A percentile compares a stretch with the other conserved stretches of the same genome.
Conservation (phyloP, 2,329 filamentous ascomycete species). For the Diaporthe citriasiana region DNA sequence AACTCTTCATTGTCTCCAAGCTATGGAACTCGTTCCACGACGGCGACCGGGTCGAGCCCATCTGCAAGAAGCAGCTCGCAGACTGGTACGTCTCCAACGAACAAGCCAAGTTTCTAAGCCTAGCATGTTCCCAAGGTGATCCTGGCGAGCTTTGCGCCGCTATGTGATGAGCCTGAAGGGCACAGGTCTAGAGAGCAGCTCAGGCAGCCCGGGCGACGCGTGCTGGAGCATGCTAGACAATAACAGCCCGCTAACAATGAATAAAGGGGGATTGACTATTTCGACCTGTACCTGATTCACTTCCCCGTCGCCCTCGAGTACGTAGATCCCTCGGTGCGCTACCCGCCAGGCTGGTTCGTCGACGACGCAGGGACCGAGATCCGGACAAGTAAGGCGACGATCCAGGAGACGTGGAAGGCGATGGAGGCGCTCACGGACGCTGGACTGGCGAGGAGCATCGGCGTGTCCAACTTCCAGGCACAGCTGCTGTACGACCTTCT, state of each 20-base stretch:
- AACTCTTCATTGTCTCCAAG: constrained; percentile 94
- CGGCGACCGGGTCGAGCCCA: constrained; percentile 80
- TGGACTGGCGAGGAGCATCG: constrained; percentile 80
- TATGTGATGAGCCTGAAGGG: background rate
- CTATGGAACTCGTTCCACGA: constrained; percentile 96
- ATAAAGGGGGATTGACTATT: constrained; percentile 78
- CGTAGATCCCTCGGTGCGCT: constrained; percentile 82
- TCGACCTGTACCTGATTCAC: constrained; percentile 91
- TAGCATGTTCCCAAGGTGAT: background rate
- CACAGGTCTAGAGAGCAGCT: background rate
- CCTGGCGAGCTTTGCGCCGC: background rate
- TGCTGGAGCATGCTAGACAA: background rate
- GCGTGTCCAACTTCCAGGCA: constrained; percentile 86
- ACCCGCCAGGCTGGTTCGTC: constrained; percentile 82
- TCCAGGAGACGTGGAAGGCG: constrained; percentile 86
- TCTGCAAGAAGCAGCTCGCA: constrained; percentile 81
- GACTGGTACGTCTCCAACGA: constrained; percentile 68
- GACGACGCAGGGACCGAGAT: constrained; percentile 73
- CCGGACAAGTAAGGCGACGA: constrained; percentile 75
- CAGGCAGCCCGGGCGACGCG: background rate
- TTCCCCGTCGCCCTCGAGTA: constrained; percentile 91
- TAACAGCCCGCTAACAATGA: background rate
- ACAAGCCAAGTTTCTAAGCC: no score
- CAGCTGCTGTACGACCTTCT: constrained; percentile 84
- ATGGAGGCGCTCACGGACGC: constrained; percentile 82